These are phyloP conservation scores for Syncephalastrum sp. DNA, from an alignment of 371 early-diverging fungal genomes.

Conservation along the genomic window DNA sequence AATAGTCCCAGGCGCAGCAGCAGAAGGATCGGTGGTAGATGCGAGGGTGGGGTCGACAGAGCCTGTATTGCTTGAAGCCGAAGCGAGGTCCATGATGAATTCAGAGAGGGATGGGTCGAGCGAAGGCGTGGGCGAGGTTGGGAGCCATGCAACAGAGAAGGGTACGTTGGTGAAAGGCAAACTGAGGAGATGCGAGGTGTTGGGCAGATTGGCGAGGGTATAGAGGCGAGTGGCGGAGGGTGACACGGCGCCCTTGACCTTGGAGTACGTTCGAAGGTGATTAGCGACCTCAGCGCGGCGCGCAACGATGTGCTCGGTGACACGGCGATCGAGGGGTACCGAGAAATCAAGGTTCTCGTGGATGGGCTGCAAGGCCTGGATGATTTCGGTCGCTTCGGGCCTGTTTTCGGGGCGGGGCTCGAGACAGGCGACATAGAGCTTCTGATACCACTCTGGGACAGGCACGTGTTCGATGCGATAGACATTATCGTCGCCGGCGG, in stretches of 20 bases:
- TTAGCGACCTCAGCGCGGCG: conserved; percentile 42
- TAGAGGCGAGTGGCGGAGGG: conserved; percentile 41
- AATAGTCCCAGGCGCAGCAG: too few relatives aligned
- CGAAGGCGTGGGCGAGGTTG: conserved; percentile 4
- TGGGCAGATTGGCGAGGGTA: conserved; percentile 40
- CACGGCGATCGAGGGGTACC: conserved; percentile 31
- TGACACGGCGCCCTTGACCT: conserved; percentile 34
- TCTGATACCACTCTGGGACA: conserved; percentile 43
- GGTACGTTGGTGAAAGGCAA: conserved; percentile 29
- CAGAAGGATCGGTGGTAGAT: too few relatives aligned
- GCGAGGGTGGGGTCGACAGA: too few relatives aligned
- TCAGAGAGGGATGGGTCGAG: conserved; percentile 10
- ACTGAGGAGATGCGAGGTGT: conserved; percentile 23
- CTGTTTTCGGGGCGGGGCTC: conserved; percentile 43
- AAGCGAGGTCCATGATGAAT: conserved; percentile 4
- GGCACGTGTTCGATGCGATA: conserved; percentile 45
- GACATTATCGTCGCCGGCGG: conserved; percentile 24
- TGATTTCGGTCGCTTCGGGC: conserved; percentile 37
- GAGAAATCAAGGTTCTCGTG: conserved; percentile 35
- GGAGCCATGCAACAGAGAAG: conserved; percentile 16
- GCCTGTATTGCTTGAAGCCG: too few relatives aligned
- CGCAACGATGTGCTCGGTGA: conserved; percentile 41
- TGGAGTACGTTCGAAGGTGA: conserved; percentile 37
- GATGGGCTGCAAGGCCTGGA: conserved; percentile 34
- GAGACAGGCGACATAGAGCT: conserved; percentile 34